phyloP scores from a whole-genome alignment of 768 basidiomycete species.

The Phaffia tasmanica region DNA sequence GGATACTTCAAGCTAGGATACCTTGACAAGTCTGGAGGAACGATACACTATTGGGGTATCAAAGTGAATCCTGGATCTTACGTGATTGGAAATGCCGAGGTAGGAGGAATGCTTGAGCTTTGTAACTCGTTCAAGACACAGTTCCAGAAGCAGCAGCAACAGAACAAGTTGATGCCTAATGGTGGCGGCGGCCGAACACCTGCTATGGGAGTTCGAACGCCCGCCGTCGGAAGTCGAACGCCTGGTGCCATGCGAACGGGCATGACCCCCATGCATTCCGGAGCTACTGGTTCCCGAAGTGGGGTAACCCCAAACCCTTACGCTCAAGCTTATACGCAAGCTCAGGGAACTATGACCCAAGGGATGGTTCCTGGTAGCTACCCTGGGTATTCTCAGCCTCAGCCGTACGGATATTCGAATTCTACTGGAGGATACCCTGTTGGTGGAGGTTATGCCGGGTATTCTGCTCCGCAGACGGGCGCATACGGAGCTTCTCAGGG shows the following conservation, averaged over 20 bases:
- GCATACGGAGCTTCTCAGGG: background rate
- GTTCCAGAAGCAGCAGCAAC: slow-evolving; percentile 31
- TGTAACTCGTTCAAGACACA: slow-evolving; percentile 89
- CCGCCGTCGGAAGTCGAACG: slow-evolving; percentile 15
- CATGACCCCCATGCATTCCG: background rate
- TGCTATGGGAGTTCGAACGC: slow-evolving; percentile 31
- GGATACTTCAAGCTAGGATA: slow-evolving; percentile 92
- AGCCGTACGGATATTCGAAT: no score
- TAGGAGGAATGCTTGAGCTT: slow-evolving; percentile 79
- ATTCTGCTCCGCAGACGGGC: background rate
- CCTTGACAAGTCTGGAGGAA: slow-evolving; percentile 61
- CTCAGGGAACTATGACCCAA: background rate
- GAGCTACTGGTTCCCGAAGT: background rate
- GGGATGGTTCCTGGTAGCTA: background rate
- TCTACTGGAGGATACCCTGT: no score
- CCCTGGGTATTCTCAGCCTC: background rate
- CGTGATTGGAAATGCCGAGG: slow-evolving; percentile 77
- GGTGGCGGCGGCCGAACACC: slow-evolving; percentile 64
- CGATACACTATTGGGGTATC: slow-evolving; percentile 57
- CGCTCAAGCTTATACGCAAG: background rate
- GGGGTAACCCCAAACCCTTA: slow-evolving; percentile 21
- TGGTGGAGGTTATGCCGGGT: background rate
- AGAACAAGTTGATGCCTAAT: slow-evolving; percentile 25
- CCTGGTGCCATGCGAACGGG: slow-evolving; percentile 6
- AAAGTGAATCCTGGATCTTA: slow-evolving; percentile 80